These are phyloP conservation scores for Puccinia polysora DNA, from an alignment of 1,284 basidiomycete species.

Conservation along the genomic window DNA sequence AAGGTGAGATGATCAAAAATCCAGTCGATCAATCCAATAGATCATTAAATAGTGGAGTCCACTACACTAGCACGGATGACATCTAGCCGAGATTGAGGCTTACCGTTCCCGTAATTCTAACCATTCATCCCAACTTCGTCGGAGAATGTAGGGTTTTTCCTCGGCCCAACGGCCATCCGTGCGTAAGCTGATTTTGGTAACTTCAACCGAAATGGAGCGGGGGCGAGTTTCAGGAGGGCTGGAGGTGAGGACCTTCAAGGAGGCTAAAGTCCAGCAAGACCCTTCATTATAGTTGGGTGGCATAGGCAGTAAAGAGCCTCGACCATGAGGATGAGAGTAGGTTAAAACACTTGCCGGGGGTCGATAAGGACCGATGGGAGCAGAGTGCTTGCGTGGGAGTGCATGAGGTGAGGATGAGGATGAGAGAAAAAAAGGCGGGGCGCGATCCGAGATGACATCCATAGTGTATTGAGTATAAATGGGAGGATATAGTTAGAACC, in stretches of 20 bases:
- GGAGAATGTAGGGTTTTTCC: conserved; percentile 21
- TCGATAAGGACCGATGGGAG: background rate
- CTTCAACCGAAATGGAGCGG: conserved; percentile 11
- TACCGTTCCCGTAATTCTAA: conserved; percentile 21
- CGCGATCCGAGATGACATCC: conserved; percentile 20
- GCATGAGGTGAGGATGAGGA: background rate
- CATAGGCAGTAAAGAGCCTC: conserved; percentile 25
- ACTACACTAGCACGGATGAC: background rate
- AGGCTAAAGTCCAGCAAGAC: conserved; percentile 17
- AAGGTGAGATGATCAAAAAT: background rate
- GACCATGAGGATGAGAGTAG: background rate
- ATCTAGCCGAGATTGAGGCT: background rate
- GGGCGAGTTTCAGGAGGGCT: conserved; percentile 6
- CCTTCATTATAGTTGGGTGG: conserved; percentile 30
- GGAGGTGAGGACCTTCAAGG: background rate
- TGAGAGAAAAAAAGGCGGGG: background rate
- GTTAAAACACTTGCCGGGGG: background rate
- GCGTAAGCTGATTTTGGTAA: conserved; percentile 26
- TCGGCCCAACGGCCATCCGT: conserved; percentile 33
- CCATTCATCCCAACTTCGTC: conserved; percentile 36
- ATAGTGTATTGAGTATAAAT: too few species aligned
- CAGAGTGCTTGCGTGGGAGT: conserved; percentile 4
- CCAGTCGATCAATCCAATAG: background rate
- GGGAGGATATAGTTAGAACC: too few species aligned
- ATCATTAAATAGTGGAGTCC: background rate